phyloP scores from a whole-genome alignment of 2,329 filamentous ascomycete species.

The Plenodomus lindquistii region DNA sequence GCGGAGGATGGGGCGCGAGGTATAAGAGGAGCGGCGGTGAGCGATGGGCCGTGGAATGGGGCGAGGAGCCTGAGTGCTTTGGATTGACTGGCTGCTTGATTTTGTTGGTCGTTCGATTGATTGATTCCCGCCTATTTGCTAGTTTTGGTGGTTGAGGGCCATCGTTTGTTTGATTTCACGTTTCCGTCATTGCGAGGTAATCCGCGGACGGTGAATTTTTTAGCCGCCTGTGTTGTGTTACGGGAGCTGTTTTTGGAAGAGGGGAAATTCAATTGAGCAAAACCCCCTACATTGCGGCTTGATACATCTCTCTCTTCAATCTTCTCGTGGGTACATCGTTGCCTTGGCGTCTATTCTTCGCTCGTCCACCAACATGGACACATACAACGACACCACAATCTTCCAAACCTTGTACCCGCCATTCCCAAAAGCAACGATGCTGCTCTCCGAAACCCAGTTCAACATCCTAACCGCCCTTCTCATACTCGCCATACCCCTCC shows the following conservation, averaged over 20 bases:
- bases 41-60: background rate
- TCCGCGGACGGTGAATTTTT: background rate
- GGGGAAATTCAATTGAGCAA: background rate
- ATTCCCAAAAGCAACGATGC: constrained; percentile 1
- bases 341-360: background rate
- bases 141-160: background rate
- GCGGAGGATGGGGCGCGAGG: background rate
- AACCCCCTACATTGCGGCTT: background rate
- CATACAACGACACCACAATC: background rate
- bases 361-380: background rate
- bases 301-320: background rate
- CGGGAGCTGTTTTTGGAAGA: background rate
- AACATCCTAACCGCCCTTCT: constrained; percentile 23
- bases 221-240: background rate
- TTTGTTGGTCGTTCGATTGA: too few species aligned
- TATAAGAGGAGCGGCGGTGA: background rate
- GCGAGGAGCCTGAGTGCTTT: background rate
- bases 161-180: background rate
- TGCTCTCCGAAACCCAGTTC: constrained; percentile 9
- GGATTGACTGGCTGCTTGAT: too few species aligned
- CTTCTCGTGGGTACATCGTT: background rate
- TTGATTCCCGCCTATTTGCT: background rate
- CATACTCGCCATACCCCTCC: constrained; percentile 29
- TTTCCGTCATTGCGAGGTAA: background rate
- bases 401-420: background rate